Conservation (phyloP, 106 monocot genomes). For the Narthecium ossifragum region DNA sequence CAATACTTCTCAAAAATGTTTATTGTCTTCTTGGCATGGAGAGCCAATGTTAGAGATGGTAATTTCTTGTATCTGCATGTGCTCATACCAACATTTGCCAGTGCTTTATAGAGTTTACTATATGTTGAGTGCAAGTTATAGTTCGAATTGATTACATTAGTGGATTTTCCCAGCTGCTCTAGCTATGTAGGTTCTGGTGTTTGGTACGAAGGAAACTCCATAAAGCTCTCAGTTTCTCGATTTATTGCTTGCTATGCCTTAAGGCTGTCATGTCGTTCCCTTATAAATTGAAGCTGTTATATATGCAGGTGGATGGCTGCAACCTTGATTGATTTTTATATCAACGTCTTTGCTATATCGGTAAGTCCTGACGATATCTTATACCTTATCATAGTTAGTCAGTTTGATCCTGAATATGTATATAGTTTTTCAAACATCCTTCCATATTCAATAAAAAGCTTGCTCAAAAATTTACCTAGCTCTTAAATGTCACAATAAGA, state of each 20-base stretch:
- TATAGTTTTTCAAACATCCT: too few species aligned
- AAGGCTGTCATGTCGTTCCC: background rate
- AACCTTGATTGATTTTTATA: slow-evolving; percentile 70
- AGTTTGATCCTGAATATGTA: background rate
- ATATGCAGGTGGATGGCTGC: slow-evolving; percentile 70
- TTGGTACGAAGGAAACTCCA: background rate
- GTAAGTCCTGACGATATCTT: slow-evolving; percentile 22
- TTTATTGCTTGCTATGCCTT: background rate
- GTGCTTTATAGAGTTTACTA: too few species aligned
- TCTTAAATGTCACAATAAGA: background rate
- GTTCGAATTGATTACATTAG: background rate
- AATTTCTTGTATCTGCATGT: too few species aligned
- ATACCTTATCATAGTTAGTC: too few species aligned
- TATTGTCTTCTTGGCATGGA: too few species aligned
- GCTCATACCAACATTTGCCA: too few species aligned
- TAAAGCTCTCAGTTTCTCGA: background rate
- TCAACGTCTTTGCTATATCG: slow-evolving; percentile 65
- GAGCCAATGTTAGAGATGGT: too few species aligned
- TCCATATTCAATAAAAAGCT: background rate
- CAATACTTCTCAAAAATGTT: too few species aligned
- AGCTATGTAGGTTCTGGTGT: background rate
- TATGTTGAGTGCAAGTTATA: too few species aligned
- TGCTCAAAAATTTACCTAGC: background rate
- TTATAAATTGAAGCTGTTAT: background rate
- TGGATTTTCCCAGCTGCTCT: background rate